phyloP scores from a whole-genome alignment of 2,329 filamentous ascomycete species.

The Parascedosporium putredinis region DNA sequence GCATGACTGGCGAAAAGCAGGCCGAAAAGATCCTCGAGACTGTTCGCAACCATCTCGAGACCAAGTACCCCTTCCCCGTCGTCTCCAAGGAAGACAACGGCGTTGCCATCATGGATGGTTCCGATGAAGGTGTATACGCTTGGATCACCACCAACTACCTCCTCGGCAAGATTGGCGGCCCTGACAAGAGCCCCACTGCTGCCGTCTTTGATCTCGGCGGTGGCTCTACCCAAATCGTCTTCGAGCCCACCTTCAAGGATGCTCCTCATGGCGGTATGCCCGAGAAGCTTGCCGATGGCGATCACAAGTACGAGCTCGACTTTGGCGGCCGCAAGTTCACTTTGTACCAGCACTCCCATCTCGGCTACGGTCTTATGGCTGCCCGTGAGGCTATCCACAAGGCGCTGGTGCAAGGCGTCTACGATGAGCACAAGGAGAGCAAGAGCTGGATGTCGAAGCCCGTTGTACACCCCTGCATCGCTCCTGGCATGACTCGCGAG shows the following conservation, averaged over 20 bases:
- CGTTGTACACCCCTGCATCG: conserved; percentile 77
- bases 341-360: conserved; percentile 95
- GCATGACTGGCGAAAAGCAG: conserved; percentile 72
- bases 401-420: conserved; percentile 60
- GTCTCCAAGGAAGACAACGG: conserved; percentile 76
- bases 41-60: conserved; percentile 76
- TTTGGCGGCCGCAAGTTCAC: conserved; percentile 88
- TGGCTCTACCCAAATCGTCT: conserved; percentile 96
- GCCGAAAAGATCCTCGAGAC: conserved; percentile 77
- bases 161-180: conserved; percentile 89
- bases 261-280: conserved; percentile 68
- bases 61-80: conserved; percentile 86
- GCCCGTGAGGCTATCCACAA: conserved; percentile 81
- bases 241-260: conserved; percentile 84
- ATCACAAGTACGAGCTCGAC: conserved; percentile 88
- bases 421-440: conserved; percentile 49
- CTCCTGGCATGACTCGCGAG: conserved; percentile 64
- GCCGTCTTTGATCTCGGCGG: conserved; percentile 94
- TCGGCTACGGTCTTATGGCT: conserved; percentile 93
- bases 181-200: conserved; percentile 81
- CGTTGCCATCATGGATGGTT: conserved; percentile 94
- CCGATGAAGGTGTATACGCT: conserved; percentile 93
- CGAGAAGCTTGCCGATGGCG: conserved; percentile 72
- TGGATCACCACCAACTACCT: conserved; percentile 99
- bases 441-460: conserved; percentile 59